Evolutionary conservation across 2,329 filamentous ascomycete species (phyloP).

Genomic region (Pseudogymnoascus pannorum): DNA sequence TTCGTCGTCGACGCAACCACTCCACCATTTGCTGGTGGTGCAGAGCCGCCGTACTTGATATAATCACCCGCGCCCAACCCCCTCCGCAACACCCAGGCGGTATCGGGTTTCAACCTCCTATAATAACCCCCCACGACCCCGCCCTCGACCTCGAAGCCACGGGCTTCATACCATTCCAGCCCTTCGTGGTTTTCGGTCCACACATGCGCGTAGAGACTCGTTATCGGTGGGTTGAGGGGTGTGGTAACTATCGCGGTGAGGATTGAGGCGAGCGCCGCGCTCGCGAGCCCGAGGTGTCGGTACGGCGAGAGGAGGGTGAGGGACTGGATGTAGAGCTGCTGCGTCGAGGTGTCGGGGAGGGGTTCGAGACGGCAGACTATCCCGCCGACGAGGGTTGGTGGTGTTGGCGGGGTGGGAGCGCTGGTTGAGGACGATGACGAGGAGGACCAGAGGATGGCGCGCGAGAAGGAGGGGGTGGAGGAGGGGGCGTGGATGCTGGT

Average conservation of each 20-base stretch:
- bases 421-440: too few species aligned
- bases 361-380: conserved; percentile 55
- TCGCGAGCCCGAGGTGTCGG: conserved; percentile 50
- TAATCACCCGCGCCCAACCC: conserved; percentile 25
- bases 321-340: conserved; percentile 54
- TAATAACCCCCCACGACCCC: conserved; percentile 50
- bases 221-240: conserved; percentile 29
- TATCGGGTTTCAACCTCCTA: conserved; percentile 51
- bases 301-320: conserved; percentile 58
- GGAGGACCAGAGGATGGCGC: conserved; percentile 52
- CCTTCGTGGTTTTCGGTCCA: conserved; percentile 61
- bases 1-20: background rate
- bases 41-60: background rate
- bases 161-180: conserved; percentile 52
- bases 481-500: conserved; percentile 43
- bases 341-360: too few species aligned
- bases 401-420: too few species aligned
- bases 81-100: conserved; percentile 52
- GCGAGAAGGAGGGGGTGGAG: conserved; percentile 45
- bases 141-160: conserved; percentile 46
- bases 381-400: conserved; percentile 50
- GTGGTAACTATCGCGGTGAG: conserved; percentile 37
- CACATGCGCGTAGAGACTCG: conserved; percentile 55
- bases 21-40: background rate
- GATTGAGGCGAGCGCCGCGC: conserved; percentile 41